Base-by-base conservation (phyloP, 306 rosid species). In the Trichosanthes cucumerina region DNA sequence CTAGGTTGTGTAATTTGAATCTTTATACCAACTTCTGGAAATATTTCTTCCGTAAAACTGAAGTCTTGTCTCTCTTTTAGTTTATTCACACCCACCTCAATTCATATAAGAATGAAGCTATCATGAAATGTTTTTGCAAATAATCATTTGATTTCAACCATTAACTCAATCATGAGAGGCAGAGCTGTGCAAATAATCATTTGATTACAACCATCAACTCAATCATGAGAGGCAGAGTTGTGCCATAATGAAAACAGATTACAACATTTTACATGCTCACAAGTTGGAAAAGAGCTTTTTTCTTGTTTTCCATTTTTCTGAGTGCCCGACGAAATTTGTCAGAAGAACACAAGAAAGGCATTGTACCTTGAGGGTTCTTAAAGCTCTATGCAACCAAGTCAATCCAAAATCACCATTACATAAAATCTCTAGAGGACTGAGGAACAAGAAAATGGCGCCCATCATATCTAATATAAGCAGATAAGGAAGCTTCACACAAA, bases 401-500 rank as follows among this genome's bases (percentile, higher is more conserved):
- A 26, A 56, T 58, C 80, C 80, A 77, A 76, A 76, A 54, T 21
- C 54, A 76, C 18, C 60, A 52, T 6, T 8, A 49, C 57, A 23
- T 24, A 50, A 34, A 74, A 74, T 50, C 63, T 47, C 43, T 52
- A 7, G 10, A 52, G 46, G 31, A 52, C 31, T 16, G 63, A 49
- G 46, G 56, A 74, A 50, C 21, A 33, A 47, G 36, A 70, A 33
- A 75, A 53, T 75, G 24, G 64, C 12, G 65, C 36, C 65, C 47
- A 53, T 76, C 79, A 76, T 53, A 18, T 33, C 14, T 21, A 83
- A 7, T 14, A 78, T 79, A 81, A 78, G 83, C 36, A 84, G 50
- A 84, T 11, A 50, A 21, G 52, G 76, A 80, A 81, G 82, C 83
- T 86, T 83, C 79, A 85, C 79, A 88, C 87, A 79, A 90, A 87